Evolutionary conservation across 2,329 filamentous ascomycete genomes (phyloP).

Genomic region (Xylaria sp.): DNA sequence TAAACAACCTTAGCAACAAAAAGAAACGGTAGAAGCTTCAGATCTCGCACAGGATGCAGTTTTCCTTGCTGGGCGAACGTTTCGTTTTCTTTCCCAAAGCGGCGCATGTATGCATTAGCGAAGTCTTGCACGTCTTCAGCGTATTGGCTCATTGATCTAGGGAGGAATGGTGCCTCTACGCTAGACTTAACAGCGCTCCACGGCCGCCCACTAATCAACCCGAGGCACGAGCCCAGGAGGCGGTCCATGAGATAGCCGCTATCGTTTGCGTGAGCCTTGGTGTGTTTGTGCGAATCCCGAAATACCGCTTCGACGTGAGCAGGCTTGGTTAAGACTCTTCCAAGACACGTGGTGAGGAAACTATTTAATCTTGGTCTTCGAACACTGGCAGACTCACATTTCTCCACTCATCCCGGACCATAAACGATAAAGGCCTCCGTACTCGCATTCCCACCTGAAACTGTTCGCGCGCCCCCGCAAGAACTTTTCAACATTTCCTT

Average conservation of each 20-base stretch:
- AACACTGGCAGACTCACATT: too few species aligned
- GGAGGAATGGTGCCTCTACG: constrained; percentile 29
- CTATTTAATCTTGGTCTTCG: constrained; percentile 28
- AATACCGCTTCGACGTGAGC: constrained; percentile 45
- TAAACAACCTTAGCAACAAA: constrained; percentile 47
- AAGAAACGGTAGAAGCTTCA: constrained; percentile 45
- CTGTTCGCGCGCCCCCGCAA: not conserved
- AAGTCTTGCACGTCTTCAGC: not conserved
- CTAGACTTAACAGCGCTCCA: constrained; percentile 39
- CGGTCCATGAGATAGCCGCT: constrained; percentile 46
- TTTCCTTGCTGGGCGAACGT: not conserved
- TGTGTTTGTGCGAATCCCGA: constrained; percentile 50
- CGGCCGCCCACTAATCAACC: constrained; percentile 44
- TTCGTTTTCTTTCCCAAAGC: not conserved
- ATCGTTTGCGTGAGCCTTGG: constrained; percentile 49
- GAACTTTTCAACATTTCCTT: not conserved
- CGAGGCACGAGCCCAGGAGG: constrained; percentile 50
- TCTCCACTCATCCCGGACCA: constrained; percentile 44
- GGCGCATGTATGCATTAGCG: not conserved
- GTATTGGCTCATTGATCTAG: not conserved
- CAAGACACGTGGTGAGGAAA: not conserved
- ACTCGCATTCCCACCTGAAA: not conserved
- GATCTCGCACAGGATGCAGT: constrained; percentile 30
- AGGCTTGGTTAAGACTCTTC: not conserved
- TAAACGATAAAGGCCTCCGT: not conserved